Evolutionary conservation across 2,329 filamentous ascomycete genomes (phyloP).

Genomic region (Coleophoma crateriformis): DNA sequence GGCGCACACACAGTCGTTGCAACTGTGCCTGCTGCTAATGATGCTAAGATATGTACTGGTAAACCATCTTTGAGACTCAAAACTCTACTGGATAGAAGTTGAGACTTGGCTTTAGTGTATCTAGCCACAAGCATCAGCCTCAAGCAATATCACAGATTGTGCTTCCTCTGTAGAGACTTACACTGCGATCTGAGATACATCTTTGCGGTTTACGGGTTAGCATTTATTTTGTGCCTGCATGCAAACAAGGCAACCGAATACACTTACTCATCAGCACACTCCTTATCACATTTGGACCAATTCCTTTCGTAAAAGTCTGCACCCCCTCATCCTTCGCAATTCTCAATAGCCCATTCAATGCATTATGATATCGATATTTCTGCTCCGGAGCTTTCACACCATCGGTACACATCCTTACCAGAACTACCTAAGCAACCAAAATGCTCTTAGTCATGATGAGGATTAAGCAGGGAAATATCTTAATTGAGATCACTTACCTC

Average conservation of each 20-base stretch:
- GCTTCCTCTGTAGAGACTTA: slow-evolving; percentile 11
- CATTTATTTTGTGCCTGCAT: not conserved
- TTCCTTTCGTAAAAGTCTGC: slow-evolving; percentile 31
- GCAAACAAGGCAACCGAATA: not conserved
- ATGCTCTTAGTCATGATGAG: no score
- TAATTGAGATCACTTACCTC: slow-evolving; percentile 21
- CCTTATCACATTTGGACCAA: slow-evolving; percentile 34
- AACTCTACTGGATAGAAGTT: slow-evolving; percentile 12
- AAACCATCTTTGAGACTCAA: slow-evolving; percentile 30
- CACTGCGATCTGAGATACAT: slow-evolving; percentile 39
- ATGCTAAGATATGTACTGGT: slow-evolving; percentile 33
- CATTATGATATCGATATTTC: slow-evolving; percentile 33
- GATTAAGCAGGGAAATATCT: no score
- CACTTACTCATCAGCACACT: slow-evolving; percentile 40
- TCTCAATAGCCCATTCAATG: slow-evolving; percentile 27
- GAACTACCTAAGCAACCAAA: slow-evolving; percentile 23
- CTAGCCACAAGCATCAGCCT: not conserved
- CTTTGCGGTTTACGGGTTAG: slow-evolving; percentile 16
- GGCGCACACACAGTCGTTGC: slow-evolving; percentile 40
- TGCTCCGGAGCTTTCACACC: slow-evolving; percentile 31
- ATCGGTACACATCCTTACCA: slow-evolving; percentile 41
- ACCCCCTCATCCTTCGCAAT: slow-evolving; percentile 33
- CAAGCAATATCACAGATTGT: not conserved
- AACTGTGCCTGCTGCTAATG: slow-evolving; percentile 37
- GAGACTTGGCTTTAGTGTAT: not conserved